Base-by-base conservation (phyloP, 1,284 basidiomycete genomes). In the Puccinia hordei region DNA sequence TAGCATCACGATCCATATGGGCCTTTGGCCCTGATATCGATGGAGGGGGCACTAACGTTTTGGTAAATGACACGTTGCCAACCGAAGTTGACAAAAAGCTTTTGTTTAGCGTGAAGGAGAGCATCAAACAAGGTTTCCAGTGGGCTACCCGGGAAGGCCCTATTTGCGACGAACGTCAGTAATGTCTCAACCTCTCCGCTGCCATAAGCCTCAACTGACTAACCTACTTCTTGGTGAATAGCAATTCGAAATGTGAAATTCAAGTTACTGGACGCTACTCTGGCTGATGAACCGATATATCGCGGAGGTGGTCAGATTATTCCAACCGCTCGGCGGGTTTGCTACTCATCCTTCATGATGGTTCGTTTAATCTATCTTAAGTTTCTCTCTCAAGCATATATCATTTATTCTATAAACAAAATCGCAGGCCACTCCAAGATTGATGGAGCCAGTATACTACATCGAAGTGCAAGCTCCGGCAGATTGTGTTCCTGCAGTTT, bases 241-340 rank as follows among this genome's bases (percentile, higher is more conserved):
- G 94, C 97, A 19, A 96, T 99, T 89, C 92, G 97, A 81, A 97
- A 96, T 84, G 96, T 99, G 82, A 99, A 98, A 87, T 98, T 99
- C 89, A 90, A 97, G 27, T 89, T 99, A 82, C 87, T 98, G 75
- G 95, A 98, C 83, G 94, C 96, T 15, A 91, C 90, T 82, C 87
- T 99, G 30, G 94, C 96, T 12, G 90, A 91, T 83, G 96, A 99
- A 86, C 93, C 95, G 83, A 99, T 99, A 85, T 96, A 93, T 88
- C 91, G 97, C 57, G 97, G 97, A 65, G 94, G 95, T 81, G 97
- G 97, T 81, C 97, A 99, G 87, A 95, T 99, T 84, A 98, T 99
- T 82, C 96, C 96, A 46, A 98, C 96, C 13, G 94, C 95, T 8
- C 91, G 97, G 82, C 91, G 97, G 65, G 97, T 98, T 73, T 98